Percentiles rank a stretch among this genome's conserved stretches.
phyloP scores from a whole-genome alignment of 208 protist species.

The Trypanosoma brucei region DNA sequence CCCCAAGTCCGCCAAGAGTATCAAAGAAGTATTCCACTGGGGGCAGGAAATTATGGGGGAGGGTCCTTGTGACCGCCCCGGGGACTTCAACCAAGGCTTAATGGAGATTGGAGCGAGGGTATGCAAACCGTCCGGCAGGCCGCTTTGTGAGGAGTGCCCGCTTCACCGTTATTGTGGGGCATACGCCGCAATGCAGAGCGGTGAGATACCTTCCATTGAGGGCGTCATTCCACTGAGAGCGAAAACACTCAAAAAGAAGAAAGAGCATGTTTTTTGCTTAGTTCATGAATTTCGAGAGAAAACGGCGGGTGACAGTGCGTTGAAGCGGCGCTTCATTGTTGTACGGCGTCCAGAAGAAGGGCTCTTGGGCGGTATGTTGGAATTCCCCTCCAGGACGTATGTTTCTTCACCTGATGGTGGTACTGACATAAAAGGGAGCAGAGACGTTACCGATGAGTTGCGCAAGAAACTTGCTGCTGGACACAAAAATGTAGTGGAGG shows the following conservation, averaged over 20 bases:
- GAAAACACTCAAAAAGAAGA: conserved; percentile 30
- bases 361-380: conserved; percentile 81
- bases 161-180: conserved; percentile 53
- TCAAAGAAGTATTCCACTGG: conserved; percentile 49
- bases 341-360: conserved; percentile 48
- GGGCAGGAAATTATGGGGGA: conserved; percentile 56
- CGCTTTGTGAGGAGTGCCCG: conserved; percentile 71
- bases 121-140: conserved; percentile 69
- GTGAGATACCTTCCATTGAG: conserved; percentile 65
- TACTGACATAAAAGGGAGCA: neutral
- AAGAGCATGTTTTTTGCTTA: conserved; percentile 58
- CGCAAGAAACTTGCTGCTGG: conserved; percentile 5
- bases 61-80: conserved; percentile 29
- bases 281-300: conserved; percentile 52
- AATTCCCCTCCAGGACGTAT: conserved; percentile 59
- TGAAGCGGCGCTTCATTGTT: conserved; percentile 48
- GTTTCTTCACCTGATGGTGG: conserved; percentile 3
- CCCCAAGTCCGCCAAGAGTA: conserved; percentile 60
- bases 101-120: conserved; percentile 92
- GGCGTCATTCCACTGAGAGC: conserved; percentile 73
- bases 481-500: neutral
- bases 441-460: conserved; percentile 2
- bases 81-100: conserved; percentile 86
- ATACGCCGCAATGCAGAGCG: conserved; percentile 24
- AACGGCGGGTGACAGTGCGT: neutral